A percentile compares a stretch with the other conserved stretches of the same genome.
phyloP scores from a whole-genome alignment of 768 basidiomycete species.

The Leucocoprinus leucothites region DNA sequence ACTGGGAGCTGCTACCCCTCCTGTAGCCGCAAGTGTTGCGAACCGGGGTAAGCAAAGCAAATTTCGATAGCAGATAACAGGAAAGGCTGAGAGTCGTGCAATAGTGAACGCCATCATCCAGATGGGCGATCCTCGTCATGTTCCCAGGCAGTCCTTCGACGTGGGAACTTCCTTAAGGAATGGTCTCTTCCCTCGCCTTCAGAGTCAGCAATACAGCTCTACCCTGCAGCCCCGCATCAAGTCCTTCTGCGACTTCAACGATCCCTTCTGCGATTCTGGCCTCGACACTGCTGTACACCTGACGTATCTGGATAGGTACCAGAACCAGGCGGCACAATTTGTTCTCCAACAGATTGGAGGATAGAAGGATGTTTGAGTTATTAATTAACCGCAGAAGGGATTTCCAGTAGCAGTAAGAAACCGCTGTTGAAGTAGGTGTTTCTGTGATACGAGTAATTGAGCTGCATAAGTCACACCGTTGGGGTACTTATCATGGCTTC shows the following conservation, averaged over 20 bases:
- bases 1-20: conserved; percentile 19
- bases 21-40: conserved; percentile 19
- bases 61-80: background rate
- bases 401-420: background rate
- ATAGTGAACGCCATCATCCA: conserved; percentile 24
- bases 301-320: conserved; percentile 25
- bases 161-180: conserved; percentile 18
- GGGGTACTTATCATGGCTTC: too few species aligned
- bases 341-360: conserved; percentile 27
- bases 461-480: too few species aligned
- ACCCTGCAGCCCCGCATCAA: conserved; percentile 22
- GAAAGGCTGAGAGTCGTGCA: background rate
- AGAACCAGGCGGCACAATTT: conserved; percentile 23
- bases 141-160: conserved; percentile 23
- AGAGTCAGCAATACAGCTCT: conserved; percentile 21
- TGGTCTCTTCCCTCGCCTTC: conserved; percentile 20
- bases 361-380: background rate
- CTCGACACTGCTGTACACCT: conserved; percentile 16
- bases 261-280: conserved; percentile 28
- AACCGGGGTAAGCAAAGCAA: conserved; percentile 12
- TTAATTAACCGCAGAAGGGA: background rate
- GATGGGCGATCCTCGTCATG: conserved; percentile 26
- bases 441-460: too few species aligned
- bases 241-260: conserved; percentile 25
- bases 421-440: too few species aligned